Conservation (phyloP, 2,329 filamentous ascomycete genomes). For the Sclerotinia sclerotiorum region DNA sequence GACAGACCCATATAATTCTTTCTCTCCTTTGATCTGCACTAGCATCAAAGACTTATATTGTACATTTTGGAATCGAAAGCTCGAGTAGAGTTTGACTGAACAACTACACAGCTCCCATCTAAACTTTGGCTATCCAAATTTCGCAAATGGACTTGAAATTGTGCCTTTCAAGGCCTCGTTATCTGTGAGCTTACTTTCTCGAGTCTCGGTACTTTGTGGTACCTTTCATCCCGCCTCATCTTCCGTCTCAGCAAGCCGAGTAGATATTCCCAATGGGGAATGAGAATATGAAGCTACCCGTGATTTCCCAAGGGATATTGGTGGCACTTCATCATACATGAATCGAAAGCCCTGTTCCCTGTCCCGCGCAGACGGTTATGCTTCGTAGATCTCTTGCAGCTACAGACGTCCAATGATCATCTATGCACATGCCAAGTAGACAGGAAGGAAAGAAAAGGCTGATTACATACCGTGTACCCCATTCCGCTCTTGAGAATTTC, state of each 20-base stretch:
- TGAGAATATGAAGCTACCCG: background rate
- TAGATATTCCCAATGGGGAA: background rate
- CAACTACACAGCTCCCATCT: background rate
- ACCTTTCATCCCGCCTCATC: background rate
- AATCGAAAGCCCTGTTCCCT: background rate
- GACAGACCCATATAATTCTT: background rate
- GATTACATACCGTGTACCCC: conserved; percentile 6
- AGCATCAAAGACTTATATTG: background rate
- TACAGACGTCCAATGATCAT: conserved; percentile 4
- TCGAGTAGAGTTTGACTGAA: background rate
- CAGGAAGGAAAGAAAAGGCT: conserved; percentile 18
- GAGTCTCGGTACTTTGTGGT: background rate
- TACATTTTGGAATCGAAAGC: background rate
- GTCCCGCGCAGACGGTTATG: conserved; percentile 9
- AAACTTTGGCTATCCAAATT: background rate
- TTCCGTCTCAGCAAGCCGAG: conserved; percentile 7
- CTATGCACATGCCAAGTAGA: conserved; percentile 17
- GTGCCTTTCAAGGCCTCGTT: background rate
- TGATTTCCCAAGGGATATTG: conserved; percentile 6
- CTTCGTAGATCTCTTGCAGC: background rate
- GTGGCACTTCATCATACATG: background rate
- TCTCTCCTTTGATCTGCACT: background rate
- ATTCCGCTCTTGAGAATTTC: conserved; percentile 3
- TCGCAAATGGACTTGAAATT: background rate
- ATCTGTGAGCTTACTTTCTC: background rate